These are phyloP conservation scores for Diaporthe longicolla DNA, from an alignment of 2,329 filamentous ascomycete genomes.

Conservation along the genomic window DNA sequence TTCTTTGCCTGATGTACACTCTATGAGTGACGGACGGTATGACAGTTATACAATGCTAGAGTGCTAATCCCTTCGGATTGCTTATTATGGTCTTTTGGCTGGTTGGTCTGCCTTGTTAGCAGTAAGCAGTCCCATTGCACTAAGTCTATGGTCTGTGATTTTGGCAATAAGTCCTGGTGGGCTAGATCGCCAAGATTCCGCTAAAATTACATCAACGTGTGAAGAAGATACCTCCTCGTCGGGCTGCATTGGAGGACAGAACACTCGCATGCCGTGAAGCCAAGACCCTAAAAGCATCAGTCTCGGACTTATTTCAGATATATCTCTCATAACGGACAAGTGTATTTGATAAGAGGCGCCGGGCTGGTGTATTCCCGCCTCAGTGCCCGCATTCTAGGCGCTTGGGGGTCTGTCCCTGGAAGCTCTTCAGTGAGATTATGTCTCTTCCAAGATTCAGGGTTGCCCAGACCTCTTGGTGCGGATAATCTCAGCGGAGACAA, in stretches of 20 bases:
- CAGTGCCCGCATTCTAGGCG: not conserved
- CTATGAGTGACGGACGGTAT: too few species aligned
- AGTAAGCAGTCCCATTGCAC: too few species aligned
- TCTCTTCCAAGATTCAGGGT: not conserved
- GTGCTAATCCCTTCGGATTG: too few species aligned
- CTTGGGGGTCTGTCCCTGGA: not conserved
- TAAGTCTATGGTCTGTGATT: too few species aligned
- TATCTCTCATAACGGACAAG: not conserved
- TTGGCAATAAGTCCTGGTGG: too few species aligned
- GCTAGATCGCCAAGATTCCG: too few species aligned
- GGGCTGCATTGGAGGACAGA: not conserved
- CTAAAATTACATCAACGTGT: too few species aligned
- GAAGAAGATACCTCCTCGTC: not conserved
- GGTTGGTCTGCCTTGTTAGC: too few species aligned
- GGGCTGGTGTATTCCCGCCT: not conserved
- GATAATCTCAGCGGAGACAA: too few species aligned
- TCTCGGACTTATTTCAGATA: not conserved
- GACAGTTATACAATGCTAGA: too few species aligned
- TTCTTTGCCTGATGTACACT: too few species aligned
- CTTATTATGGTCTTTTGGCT: too few species aligned
- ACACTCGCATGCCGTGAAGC: not conserved
- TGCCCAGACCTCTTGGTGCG: not conserved
- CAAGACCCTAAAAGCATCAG: not conserved
- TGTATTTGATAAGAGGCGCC: not conserved
- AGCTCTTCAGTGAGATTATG: not conserved